Conservation (phyloP, 1,284 basidiomycete species). For the Kwoniella shivajii region DNA sequence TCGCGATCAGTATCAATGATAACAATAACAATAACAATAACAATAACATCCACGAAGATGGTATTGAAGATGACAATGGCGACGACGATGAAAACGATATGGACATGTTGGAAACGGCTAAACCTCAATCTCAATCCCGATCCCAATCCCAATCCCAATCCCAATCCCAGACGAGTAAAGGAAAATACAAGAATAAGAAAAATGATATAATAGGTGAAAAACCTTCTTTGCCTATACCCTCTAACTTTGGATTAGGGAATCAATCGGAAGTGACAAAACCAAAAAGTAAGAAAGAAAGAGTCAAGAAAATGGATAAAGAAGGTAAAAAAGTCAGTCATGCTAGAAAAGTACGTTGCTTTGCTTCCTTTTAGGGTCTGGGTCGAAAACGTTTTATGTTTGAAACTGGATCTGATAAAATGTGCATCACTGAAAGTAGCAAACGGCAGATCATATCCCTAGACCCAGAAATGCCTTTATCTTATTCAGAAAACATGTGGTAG, state of each 20-base stretch:
- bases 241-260: too few relatives aligned
- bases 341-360: constrained; percentile 35
- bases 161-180: too few relatives aligned
- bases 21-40: neutral
- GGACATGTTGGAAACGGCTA: constrained; percentile 18
- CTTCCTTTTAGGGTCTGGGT: neutral
- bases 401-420: neutral
- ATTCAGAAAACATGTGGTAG: constrained; percentile 85
- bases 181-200: constrained; percentile 1
- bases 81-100: constrained; percentile 8
- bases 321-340: constrained; percentile 45
- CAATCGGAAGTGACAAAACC: neutral
- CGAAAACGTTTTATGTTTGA: neutral
- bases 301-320: constrained; percentile 6
- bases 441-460: constrained; percentile 77
- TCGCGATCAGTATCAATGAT: too few relatives aligned
- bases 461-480: constrained; percentile 95
- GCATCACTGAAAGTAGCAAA: constrained; percentile 36
- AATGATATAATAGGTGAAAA: constrained; percentile 4
- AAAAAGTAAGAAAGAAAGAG: constrained; percentile 23
- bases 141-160: neutral
- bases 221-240: neutral
- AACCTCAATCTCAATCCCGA: neutral
- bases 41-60: neutral
- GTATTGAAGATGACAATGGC: too few relatives aligned